Conservation (phyloP, 768 basidiomycete genomes). For the Lentinula guzmanii region DNA sequence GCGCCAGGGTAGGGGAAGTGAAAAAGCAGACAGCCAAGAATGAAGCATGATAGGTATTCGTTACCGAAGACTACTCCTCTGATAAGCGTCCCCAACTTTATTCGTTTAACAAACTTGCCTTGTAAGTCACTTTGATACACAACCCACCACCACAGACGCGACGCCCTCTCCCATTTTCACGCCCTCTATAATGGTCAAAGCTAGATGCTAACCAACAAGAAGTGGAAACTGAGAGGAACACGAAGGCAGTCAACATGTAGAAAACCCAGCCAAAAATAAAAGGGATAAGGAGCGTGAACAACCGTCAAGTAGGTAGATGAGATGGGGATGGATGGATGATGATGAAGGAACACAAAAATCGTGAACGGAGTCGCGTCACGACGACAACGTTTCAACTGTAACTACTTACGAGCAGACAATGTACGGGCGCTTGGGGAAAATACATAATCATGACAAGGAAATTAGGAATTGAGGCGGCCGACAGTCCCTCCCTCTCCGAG, state of each 20-base stretch:
- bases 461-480: conserved; percentile 22
- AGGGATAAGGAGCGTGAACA: conserved; percentile 13
- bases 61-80: neutral
- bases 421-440: conserved; percentile 26
- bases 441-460: conserved; percentile 17
- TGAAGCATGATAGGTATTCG: neutral
- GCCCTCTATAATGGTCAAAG: conserved; percentile 38
- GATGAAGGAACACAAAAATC: conserved; percentile 10
- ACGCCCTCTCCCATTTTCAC: conserved; percentile 71
- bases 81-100: neutral
- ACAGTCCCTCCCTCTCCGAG: conserved; percentile 12
- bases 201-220: conserved; percentile 27
- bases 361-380: neutral
- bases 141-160: conserved; percentile 29
- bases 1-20: neutral
- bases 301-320: conserved; percentile 8
- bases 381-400: neutral
- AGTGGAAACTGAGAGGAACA: conserved; percentile 67
- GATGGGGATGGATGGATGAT: conserved; percentile 13
- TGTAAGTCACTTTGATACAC: neutral
- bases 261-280: conserved; percentile 15
- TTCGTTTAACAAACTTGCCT: neutral
- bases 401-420: neutral
- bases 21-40: neutral
- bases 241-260: conserved; percentile 27